Evolutionary conservation across 78 protist genomes (phyloP), one percentile per base, ranked within the genome.

Genomic region (Mastigamoeba balamuthi): DNA sequence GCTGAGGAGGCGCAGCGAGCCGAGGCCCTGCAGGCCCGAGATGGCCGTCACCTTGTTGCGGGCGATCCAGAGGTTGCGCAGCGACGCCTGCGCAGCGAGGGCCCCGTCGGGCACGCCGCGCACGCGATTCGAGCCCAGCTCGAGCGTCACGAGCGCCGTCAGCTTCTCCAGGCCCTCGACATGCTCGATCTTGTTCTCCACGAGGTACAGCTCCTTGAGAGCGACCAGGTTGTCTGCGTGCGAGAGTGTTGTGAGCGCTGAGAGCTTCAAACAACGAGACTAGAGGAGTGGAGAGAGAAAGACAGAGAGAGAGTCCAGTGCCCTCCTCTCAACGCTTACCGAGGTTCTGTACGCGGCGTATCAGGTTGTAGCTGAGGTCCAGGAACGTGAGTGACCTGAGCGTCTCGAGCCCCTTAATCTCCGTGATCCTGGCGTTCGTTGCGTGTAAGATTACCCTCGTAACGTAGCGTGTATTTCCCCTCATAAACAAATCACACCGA

Each of bases 121-220:
- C n/a, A 73, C 17, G 30, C 77, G 77, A 40, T 73, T 73, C 36
- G 77, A 43, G 27, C 77, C 77, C 30, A 73, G 4, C 67, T 73
- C 77, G 17, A 73, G 67, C 9, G 4, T 43, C 30, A n/a, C 10
- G 67, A 73, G 66, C 9, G 7, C n/a, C n/a, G 65, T 52, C 48
- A 73, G 77, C 17, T 8, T 43, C 67, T 41, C 35, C 39, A 73
- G 64, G 23, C 25, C 7, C 39, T 43, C 67, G 28, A 73, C 35
- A 8, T n/a, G 7, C 7, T 37, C 38, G 44, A 73, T 43, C 64
- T 73, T 73, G 64, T 73, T 48, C 41, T 4, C 2, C 2, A 29
- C 4, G 6, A 73, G 67, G 6, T 17, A 52, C 44, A 73, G 67
- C 39, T n/a, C n/a, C n/a, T n/a, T n/a, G n/a, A n/a, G n/a, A n/a